Conservation (phyloP, 805 yeast genomes). For the Lipomyces yamadae region DNA sequence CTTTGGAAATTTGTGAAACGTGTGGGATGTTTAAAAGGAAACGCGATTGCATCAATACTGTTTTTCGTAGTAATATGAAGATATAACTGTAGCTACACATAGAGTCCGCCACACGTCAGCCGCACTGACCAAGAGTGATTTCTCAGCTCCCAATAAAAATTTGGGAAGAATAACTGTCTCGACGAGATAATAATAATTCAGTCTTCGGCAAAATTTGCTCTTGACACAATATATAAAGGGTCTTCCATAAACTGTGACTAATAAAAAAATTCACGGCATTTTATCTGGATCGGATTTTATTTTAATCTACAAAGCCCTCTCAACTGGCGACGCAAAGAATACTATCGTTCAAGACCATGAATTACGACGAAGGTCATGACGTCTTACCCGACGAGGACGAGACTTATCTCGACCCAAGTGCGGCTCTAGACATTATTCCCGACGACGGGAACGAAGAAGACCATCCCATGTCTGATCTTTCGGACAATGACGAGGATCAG, state of each 20-base stretch:
- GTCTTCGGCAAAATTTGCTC: no score
- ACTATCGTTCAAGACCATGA: background rate
- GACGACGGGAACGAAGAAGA: slow-evolving; percentile 51
- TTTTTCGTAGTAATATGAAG: background rate
- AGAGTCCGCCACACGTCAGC: background rate
- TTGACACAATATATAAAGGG: no score
- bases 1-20: background rate
- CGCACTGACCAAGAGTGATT: background rate
- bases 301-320: no score
- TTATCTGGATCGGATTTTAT: background rate
- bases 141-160: background rate
- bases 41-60: background rate
- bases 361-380: background rate
- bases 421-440: slow-evolving; percentile 38
- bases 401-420: slow-evolving; percentile 33
- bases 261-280: no score
- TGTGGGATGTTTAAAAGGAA: background rate
- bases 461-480: slow-evolving; percentile 45
- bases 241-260: no score
- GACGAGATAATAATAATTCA: background rate
- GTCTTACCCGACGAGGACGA: slow-evolving; percentile 12
- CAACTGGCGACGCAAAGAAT: no score
- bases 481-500: slow-evolving; percentile 45
- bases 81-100: no score
- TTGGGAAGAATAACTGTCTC: background rate